Evolutionary conservation across 495 filamentous ascomycete genomes (phyloP).

Genomic region (Patellaria atrata): DNA sequence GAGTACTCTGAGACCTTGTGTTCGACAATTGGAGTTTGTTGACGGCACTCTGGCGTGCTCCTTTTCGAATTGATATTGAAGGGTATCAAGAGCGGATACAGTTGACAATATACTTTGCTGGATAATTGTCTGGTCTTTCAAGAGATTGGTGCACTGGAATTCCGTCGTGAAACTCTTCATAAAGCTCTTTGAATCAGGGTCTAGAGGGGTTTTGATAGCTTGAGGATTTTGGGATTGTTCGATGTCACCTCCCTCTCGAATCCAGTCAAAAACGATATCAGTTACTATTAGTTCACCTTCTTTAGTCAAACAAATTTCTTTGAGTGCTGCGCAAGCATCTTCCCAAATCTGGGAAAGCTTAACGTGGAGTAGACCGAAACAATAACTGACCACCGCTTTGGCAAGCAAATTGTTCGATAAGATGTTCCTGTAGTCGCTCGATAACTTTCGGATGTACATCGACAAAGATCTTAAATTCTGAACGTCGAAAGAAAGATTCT

Average conservation of each 20-base stretch:
- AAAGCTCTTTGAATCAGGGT: background rate
- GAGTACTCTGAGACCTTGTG: constrained; percentile 68
- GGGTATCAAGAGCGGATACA: constrained; percentile 29
- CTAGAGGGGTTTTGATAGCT: background rate
- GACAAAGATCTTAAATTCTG: constrained; percentile 59
- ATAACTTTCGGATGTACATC: constrained; percentile 72
- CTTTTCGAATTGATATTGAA: constrained; percentile 36
- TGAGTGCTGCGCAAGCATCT: constrained; percentile 59
- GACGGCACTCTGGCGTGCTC: constrained; percentile 27
- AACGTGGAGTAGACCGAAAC: constrained; percentile 79
- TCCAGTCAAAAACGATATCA: constrained; percentile 64
- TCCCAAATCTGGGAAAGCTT: constrained; percentile 74
- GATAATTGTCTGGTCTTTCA: constrained; percentile 37
- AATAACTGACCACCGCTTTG: constrained; percentile 60
- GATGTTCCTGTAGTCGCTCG: constrained; percentile 41
- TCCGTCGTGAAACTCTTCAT: constrained; percentile 32
- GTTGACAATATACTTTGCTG: constrained; percentile 27
- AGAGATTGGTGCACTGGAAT: constrained; percentile 71
- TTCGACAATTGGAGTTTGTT: constrained; percentile 27
- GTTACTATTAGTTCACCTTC: constrained; percentile 59
- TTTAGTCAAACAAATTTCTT: constrained; percentile 54
- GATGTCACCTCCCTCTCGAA: constrained; percentile 39
- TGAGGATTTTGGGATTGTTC: constrained; percentile 4
- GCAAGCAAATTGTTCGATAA: constrained; percentile 47
- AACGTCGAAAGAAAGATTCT: constrained; percentile 60